Percentiles rank a stretch among this genome's conserved stretches.
These are phyloP conservation scores for Biscogniauxia sp. DNA, from an alignment of 2,329 filamentous ascomycete genomes.

Conservation along the genomic window DNA sequence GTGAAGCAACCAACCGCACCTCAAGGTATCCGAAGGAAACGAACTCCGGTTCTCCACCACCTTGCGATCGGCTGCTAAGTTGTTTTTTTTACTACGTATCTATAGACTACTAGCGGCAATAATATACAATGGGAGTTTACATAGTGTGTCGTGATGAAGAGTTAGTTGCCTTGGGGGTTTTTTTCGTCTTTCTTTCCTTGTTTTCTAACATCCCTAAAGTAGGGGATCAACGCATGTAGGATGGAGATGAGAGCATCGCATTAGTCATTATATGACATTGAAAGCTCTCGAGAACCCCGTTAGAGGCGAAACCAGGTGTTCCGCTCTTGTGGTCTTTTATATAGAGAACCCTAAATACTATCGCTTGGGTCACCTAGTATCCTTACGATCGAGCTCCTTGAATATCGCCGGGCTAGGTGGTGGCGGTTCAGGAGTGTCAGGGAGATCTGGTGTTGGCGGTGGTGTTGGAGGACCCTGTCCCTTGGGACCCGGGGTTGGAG, in stretches of 20 bases:
- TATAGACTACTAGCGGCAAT: too few species aligned
- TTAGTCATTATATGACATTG: background rate
- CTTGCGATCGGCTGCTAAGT: background rate
- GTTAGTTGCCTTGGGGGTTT: background rate
- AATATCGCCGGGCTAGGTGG: conserved; percentile 30
- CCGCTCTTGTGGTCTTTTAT: conserved; percentile 6
- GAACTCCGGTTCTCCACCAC: background rate
- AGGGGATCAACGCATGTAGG: background rate
- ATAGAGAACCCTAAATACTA: conserved; percentile 2
- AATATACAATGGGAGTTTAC: background rate
- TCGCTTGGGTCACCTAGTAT: conserved; percentile 18
- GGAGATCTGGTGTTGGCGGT: conserved; percentile 40
- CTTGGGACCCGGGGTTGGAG: conserved; percentile 43
- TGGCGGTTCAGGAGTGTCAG: conserved; percentile 36
- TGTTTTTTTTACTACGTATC: too few species aligned
- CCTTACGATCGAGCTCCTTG: conserved; percentile 23
- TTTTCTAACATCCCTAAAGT: background rate
- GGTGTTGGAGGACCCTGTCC: conserved; percentile 59
- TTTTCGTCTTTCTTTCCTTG: background rate
- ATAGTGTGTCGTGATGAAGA: background rate
- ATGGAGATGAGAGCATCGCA: background rate
- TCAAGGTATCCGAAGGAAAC: background rate
- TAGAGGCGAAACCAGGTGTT: background rate
- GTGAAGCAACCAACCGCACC: background rate
- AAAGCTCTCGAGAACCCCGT: background rate